Base-by-base conservation (phyloP, 306 rosid genomes). In the Trifolium subterraneum region DNA sequence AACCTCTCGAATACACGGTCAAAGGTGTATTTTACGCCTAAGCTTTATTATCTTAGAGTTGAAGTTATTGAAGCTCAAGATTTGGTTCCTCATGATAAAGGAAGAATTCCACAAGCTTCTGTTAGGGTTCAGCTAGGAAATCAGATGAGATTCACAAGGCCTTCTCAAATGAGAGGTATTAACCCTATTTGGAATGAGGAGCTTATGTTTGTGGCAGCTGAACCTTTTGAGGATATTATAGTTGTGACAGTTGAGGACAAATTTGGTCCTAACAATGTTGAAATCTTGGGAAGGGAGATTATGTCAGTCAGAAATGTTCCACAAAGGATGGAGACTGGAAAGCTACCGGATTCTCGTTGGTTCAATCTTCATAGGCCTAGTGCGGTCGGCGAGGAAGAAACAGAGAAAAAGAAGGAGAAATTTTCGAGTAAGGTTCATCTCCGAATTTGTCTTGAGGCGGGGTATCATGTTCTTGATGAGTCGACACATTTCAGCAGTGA, bases 381-480 rank as follows among this genome's bases (percentile, higher is more conserved):
- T 2, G 11, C 50, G 0, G 94, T 82, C 0, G 86, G 74, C 0
- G 74, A 83, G 67, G 76, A 73, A 59, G 95, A 88, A 73, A 83
- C 85, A 0, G 92, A 92, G 87, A 92, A 70, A 77, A 84, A 78
- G 83, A 92, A 87, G 83, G 98, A 95, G 71, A 92, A 90, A 62
- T 95, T 95, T 82, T 79, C 98, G 0, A 95, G 99, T 79, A 95
- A 95, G 88, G 87, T 95, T 84, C 97, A 84, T 73, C 89, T 95
- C 2, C 64, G 79, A 12, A 36, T 92, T 63, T 90, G 92, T 77
- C 71, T 90, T 7, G 99, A 95, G 55, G 83, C 80, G 0, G 97
- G 96, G 3, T 95, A 95, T 71, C 99, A 95, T 71, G 99, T 95
- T 81, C 97, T 95, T 7, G 99, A 95, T 19, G 99, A 95, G 81